phyloP scores from a whole-genome alignment of 495 filamentous ascomycete genomes.

The Talaromyces stipitatus region DNA sequence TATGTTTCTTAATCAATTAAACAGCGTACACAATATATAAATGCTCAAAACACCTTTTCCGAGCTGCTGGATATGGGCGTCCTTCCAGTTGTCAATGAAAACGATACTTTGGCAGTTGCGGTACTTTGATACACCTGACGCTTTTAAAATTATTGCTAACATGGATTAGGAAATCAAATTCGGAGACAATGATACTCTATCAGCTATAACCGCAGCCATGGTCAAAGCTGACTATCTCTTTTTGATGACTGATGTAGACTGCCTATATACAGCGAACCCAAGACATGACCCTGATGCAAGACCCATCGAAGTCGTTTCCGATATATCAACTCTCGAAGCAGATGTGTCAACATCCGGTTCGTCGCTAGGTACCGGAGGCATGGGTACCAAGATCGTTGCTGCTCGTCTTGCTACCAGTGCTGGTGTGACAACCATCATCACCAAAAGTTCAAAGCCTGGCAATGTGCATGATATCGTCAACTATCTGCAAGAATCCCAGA shows the following conservation, averaged over 20 bases:
- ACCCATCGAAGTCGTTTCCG: slow-evolving; percentile 87
- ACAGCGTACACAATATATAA: slow-evolving; percentile 89
- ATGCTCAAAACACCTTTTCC: slow-evolving; percentile 87
- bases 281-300: slow-evolving; percentile 74
- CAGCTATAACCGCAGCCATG: slow-evolving; percentile 94
- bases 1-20: no score
- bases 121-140: slow-evolving; percentile 31
- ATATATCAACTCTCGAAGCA: slow-evolving; percentile 75
- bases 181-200: slow-evolving; percentile 95
- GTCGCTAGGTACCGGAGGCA: slow-evolving; percentile 87
- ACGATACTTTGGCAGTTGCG: slow-evolving; percentile 91
- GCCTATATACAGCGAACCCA: slow-evolving; percentile 92
- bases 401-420: slow-evolving; percentile 89
- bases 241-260: slow-evolving; percentile 98
- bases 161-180: slow-evolving; percentile 86
- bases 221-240: slow-evolving; percentile 95
- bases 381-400: slow-evolving; percentile 96
- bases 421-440: slow-evolving; percentile 93
- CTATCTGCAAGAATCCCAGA: slow-evolving; percentile 57
- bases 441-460: slow-evolving; percentile 82
- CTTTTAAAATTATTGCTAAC: background rate
- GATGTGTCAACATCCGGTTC: slow-evolving; percentile 90
- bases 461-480: slow-evolving; percentile 83
- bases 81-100: slow-evolving; percentile 97
- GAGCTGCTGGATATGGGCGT: slow-evolving; percentile 92